These are phyloP conservation scores for Dactylellina sp. DNA, from an alignment of 2,329 filamentous ascomycete genomes.

Conservation along the genomic window DNA sequence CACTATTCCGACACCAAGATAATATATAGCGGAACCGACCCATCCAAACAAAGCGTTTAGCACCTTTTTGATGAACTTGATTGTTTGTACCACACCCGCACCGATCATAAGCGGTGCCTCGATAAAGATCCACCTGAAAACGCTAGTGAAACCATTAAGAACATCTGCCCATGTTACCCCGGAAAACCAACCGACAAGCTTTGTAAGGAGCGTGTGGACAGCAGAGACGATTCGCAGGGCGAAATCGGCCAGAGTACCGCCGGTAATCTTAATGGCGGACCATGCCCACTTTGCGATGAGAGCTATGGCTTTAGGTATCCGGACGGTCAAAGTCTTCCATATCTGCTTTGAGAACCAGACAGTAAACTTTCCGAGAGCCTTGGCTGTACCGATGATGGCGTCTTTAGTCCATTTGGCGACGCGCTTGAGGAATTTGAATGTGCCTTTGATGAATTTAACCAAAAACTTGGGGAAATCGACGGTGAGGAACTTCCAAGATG, in stretches of 20 bases:
- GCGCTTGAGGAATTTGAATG: conserved; percentile 36
- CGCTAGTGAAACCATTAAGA: conserved; percentile 63
- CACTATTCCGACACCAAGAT: conserved; percentile 30
- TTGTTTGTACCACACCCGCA: conserved; percentile 19
- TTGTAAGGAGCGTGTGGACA: conserved; percentile 62
- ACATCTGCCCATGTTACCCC: conserved; percentile 63
- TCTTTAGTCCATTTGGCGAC: conserved; percentile 39
- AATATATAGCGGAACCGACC: conserved; percentile 28
- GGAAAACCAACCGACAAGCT: conserved; percentile 63
- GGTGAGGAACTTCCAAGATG: conserved; percentile 47
- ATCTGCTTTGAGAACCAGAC: conserved; percentile 36
- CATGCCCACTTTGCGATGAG: conserved; percentile 65
- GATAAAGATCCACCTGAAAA: conserved; percentile 59
- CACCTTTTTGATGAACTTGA: conserved; percentile 42
- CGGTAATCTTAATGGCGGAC: conserved; percentile 27
- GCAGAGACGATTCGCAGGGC: conserved; percentile 63
- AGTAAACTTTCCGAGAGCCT: conserved; percentile 23
- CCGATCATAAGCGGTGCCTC: conserved; percentile 34
- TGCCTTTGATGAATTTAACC: conserved; percentile 32
- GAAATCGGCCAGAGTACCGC: conserved; percentile 61
- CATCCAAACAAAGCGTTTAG: conserved; percentile 46
- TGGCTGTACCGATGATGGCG: conserved; percentile 22
- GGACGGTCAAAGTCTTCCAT: conserved; percentile 44
- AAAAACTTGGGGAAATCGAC: conserved; percentile 32
- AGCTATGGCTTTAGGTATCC: conserved; percentile 62